phyloP scores from a whole-genome alignment of 352 stramenopile species.

The Aphanomyces stellatus region DNA sequence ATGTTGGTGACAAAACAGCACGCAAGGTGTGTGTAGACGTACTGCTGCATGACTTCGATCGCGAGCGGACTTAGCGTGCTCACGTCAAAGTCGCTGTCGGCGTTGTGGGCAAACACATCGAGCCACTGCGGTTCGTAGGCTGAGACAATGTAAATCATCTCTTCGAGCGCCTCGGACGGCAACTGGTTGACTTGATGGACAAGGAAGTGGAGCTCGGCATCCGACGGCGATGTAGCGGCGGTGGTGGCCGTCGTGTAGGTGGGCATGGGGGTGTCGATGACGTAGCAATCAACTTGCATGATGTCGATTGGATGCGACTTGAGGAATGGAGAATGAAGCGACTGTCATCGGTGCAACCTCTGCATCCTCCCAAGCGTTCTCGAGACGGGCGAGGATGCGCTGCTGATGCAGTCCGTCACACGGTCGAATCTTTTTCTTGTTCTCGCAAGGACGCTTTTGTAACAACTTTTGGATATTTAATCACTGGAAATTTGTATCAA shows the following conservation, averaged over 20 bases:
- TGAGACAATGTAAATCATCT: slow-evolving; percentile 3
- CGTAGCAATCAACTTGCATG: not conserved
- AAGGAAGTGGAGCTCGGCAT: not conserved
- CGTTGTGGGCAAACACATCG: not conserved
- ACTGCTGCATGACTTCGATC: slow-evolving; percentile 18
- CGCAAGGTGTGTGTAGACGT: not conserved
- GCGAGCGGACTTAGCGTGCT: not conserved
- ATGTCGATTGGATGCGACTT: not conserved
- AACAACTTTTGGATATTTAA: not conserved
- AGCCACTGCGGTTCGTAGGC: slow-evolving; percentile 13
- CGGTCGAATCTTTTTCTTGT: slow-evolving; percentile 2
- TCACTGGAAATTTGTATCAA: not conserved
- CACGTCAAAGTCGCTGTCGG: not conserved
- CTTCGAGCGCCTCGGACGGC: not conserved
- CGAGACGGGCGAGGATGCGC: slow-evolving; percentile 1
- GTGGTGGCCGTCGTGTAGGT: not conserved
- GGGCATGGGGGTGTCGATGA: not conserved
- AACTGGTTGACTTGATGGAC: slow-evolving; percentile 11
- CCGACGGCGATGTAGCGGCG: not conserved
- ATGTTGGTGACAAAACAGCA: slow-evolving; percentile 1
- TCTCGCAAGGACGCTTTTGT: not conserved
- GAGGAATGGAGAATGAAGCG: not conserved
- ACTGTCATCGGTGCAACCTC: not conserved
- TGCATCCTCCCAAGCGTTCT: no score
- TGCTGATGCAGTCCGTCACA: not conserved